Percentiles rank a stretch among this genome's conserved stretches.
Conservation (phyloP, 2,329 filamentous ascomycete genomes). For the Penicillium aurantiogriseum region DNA sequence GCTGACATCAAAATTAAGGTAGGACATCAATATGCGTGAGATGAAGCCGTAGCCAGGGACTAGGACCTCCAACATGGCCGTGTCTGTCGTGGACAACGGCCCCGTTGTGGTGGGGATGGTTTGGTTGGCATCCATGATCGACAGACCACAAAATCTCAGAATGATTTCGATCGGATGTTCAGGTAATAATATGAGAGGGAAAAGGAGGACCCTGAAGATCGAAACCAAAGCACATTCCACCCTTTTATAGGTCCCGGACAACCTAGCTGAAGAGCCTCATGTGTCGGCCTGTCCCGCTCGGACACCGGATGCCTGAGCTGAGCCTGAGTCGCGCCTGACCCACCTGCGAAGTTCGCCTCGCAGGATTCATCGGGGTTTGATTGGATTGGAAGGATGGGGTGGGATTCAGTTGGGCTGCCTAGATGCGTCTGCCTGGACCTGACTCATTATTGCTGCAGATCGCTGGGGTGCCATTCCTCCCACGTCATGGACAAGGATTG, state of each 20-base stretch:
- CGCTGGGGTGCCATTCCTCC: not conserved
- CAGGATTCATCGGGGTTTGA: not conserved
- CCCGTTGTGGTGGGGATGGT: slow-evolving; percentile 10
- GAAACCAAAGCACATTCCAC: not conserved
- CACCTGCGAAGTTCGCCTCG: not conserved
- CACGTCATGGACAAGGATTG: not conserved
- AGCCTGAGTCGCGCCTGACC: not conserved
- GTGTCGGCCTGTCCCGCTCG: not conserved
- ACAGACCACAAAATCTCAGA: not conserved
- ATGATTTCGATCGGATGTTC: not conserved
- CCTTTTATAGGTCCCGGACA: not conserved
- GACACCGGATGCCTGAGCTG: not conserved
- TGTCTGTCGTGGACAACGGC: slow-evolving; percentile 23
- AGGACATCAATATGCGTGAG: slow-evolving; percentile 53
- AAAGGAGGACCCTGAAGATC: not conserved
- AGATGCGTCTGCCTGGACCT: slow-evolving; percentile 1
- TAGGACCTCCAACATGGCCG: slow-evolving; percentile 56
- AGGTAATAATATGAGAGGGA: not conserved
- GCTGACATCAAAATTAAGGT: slow-evolving; percentile 62
- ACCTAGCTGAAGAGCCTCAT: not conserved
- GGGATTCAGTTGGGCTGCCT: not conserved
- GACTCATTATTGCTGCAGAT: not conserved
- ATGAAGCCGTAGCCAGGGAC: slow-evolving; percentile 65
- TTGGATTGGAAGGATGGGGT: not conserved
- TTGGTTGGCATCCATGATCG: slow-evolving; percentile 21